Percentiles rank a stretch among this genome's conserved stretches.
phyloP scores from a whole-genome alignment of 2,329 filamentous ascomycete genomes.

The Sphaerulina musiva region DNA sequence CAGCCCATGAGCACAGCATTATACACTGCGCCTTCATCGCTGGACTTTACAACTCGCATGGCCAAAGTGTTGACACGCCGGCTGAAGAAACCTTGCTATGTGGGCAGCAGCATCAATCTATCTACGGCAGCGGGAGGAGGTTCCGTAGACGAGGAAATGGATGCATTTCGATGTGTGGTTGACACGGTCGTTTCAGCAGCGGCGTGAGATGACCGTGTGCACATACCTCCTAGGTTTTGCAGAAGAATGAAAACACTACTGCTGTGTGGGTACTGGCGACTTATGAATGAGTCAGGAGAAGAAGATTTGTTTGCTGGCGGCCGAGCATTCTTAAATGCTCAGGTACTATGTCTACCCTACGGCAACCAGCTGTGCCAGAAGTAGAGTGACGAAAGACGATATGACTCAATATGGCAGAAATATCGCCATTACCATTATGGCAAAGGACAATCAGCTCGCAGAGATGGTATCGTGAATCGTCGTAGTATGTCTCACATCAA shows the following conservation, averaged over 20 bases:
- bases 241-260: no score
- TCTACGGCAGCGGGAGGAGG: constrained; percentile 67
- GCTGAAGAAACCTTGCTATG: constrained; percentile 71
- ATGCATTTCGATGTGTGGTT: constrained; percentile 69
- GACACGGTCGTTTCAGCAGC: constrained; percentile 53
- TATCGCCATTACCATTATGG: background rate
- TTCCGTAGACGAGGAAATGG: constrained; percentile 88
- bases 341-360: no score
- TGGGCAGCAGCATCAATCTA: constrained; percentile 80
- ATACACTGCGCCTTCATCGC: constrained; percentile 64
- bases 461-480: background rate
- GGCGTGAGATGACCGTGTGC: background rate
- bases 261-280: no score
- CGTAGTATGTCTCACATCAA: constrained; percentile 2
- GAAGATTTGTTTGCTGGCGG: no score
- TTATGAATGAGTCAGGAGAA: no score
- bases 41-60: constrained; percentile 81
- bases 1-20: constrained; percentile 72
- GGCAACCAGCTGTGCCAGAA: no score
- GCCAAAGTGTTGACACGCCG: constrained; percentile 76
- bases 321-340: no score
- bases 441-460: background rate
- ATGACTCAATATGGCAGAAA: background rate
- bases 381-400: no score
- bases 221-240: background rate